These are phyloP conservation scores for Conticribra guillardii DNA, from an alignment of 108 stramenopile genomes.

Conservation along the genomic window DNA sequence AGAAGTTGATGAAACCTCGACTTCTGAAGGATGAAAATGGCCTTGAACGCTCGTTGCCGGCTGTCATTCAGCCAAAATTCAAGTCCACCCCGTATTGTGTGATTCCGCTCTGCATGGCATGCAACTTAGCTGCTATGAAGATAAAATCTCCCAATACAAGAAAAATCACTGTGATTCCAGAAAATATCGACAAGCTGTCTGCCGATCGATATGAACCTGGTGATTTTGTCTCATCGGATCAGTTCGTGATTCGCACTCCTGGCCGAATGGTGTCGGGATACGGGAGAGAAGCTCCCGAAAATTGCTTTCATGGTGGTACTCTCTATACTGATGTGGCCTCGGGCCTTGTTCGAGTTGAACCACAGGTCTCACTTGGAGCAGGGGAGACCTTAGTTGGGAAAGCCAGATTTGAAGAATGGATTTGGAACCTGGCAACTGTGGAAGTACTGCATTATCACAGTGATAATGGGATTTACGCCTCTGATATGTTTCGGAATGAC, in stretches of 20 bases:
- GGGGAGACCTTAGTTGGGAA: conserved; percentile 45
- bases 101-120: not conserved
- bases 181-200: not conserved
- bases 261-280: conserved; percentile 28
- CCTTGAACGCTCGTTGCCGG: not conserved
- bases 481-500: too few relatives aligned
- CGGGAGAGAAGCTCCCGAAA: conserved; percentile 25
- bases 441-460: too few relatives aligned
- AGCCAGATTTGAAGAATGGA: conserved; percentile 30
- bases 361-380: conserved; percentile 33
- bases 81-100: not conserved
- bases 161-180: not conserved
- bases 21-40: not conserved
- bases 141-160: not conserved
- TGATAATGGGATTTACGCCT: conserved; percentile 42
- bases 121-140: not conserved
- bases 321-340: conserved; percentile 47
- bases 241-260: conserved; percentile 1
- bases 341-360: conserved; percentile 7
- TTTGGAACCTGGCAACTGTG: conserved; percentile 5
- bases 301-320: conserved; percentile 28
- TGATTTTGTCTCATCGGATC: not conserved
- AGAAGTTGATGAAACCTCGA: not conserved
- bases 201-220: not conserved
- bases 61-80: not conserved